phyloP scores from a whole-genome alignment of 2,329 filamentous ascomycete species.

The Passalora sequoiae region DNA sequence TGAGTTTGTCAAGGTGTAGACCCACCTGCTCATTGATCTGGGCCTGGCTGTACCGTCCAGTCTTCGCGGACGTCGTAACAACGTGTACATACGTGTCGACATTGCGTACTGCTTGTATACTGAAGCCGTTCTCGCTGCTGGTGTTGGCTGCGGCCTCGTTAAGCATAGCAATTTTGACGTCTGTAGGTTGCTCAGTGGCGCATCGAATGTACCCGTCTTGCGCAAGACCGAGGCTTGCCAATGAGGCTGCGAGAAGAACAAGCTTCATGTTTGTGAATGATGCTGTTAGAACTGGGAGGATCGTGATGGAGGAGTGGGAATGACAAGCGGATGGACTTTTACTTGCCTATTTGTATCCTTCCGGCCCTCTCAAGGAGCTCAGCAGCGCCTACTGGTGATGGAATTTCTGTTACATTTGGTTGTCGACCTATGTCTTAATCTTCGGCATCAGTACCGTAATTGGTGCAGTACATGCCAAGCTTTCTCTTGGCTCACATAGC shows the following conservation, averaged over 20 bases:
- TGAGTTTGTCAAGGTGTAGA: not conserved
- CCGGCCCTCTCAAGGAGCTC: no score
- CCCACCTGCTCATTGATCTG: slow-evolving; percentile 12
- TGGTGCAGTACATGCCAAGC: slow-evolving; percentile 2
- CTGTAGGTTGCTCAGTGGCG: slow-evolving; percentile 4
- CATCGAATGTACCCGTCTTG: slow-evolving; percentile 9
- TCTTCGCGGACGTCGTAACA: slow-evolving; percentile 32
- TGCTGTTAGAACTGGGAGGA: not conserved
- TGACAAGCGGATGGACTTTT: not conserved
- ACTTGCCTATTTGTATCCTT: slow-evolving; percentile 2
- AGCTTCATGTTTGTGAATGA: slow-evolving; percentile 6
- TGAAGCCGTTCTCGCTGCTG: not conserved
- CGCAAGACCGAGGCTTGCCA: slow-evolving; percentile 2
- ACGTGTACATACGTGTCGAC: slow-evolving; percentile 38
- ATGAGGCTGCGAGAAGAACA: not conserved
- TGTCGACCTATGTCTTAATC: not conserved
- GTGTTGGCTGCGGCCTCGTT: slow-evolving; percentile 3
- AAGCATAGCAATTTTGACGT: slow-evolving; percentile 3
- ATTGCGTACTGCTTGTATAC: slow-evolving; percentile 5
- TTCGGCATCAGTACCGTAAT: not conserved
- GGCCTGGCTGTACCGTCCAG: slow-evolving; percentile 32
- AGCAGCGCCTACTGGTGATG: not conserved
- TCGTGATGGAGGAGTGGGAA: not conserved
- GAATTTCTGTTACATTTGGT: not conserved
- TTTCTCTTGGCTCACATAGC: not conserved